phyloP scores from a whole-genome alignment of 2,329 filamentous ascomycete genomes.

The Ceratocystis variospora region DNA sequence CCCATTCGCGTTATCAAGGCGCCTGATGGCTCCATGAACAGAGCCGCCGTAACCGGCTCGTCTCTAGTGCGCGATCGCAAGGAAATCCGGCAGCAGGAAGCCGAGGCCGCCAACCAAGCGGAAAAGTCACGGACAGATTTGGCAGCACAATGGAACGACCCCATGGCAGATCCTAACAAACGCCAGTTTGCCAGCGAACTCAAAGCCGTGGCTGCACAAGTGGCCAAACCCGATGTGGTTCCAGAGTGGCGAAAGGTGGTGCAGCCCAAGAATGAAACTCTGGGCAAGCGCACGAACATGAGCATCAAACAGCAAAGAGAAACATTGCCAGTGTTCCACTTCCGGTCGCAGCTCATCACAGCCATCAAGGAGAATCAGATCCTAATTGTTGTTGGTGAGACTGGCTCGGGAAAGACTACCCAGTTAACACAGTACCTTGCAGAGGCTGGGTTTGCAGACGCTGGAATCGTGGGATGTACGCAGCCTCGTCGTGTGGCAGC shows the following conservation, averaged over 20 bases:
- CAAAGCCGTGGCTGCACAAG: slow-evolving; percentile 46
- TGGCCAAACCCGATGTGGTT: slow-evolving; percentile 50
- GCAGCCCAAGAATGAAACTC: slow-evolving; percentile 61
- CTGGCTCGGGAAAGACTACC: slow-evolving; percentile 92
- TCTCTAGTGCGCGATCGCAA: slow-evolving; percentile 77
- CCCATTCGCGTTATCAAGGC: slow-evolving; percentile 95
- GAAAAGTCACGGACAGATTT: slow-evolving; percentile 64
- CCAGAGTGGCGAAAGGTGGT: slow-evolving; percentile 89
- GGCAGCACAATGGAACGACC: slow-evolving; percentile 87
- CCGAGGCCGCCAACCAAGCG: slow-evolving; percentile 58
- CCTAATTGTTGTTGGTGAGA: slow-evolving; percentile 92
- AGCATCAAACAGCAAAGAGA: slow-evolving; percentile 93
- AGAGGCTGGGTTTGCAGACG: slow-evolving; percentile 76
- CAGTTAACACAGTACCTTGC: slow-evolving; percentile 92
- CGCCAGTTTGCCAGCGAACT: slow-evolving; percentile 82
- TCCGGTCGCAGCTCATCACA: slow-evolving; percentile 74
- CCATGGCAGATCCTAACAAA: slow-evolving; percentile 77
- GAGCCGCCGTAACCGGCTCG: slow-evolving; percentile 88
- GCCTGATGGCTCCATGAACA: slow-evolving; percentile 93
- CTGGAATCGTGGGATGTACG: slow-evolving; percentile 87
- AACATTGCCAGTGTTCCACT: slow-evolving; percentile 74
- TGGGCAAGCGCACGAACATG: slow-evolving; percentile 77
- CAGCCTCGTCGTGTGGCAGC: slow-evolving; percentile 94
- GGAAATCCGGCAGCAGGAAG: slow-evolving; percentile 78
- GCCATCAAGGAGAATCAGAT: slow-evolving; percentile 81